Evolutionary conservation across 106 monocot genomes (phyloP).

Genomic region (Acanthochlamys bracteata): DNA sequence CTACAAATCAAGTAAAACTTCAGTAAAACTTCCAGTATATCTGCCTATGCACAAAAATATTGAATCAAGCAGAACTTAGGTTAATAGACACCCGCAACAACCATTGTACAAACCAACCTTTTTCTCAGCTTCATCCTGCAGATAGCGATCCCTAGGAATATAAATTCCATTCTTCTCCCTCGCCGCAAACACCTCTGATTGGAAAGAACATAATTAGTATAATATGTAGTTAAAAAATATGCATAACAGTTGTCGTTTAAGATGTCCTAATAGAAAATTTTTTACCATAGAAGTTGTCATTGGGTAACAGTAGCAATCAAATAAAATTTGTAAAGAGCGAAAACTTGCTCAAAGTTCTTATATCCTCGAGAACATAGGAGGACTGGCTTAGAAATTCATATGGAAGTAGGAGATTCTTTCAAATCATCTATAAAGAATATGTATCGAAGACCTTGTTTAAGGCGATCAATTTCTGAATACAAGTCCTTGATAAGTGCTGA

Average conservation of each 20-base stretch:
- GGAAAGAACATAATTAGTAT: neutral
- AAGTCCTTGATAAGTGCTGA: conserved; percentile 83
- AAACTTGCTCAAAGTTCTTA: too few relatives aligned
- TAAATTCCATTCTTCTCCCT: conserved; percentile 83
- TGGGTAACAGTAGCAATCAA: too few relatives aligned
- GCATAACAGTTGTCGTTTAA: neutral
- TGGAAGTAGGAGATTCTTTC: too few relatives aligned
- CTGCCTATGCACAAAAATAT: too few relatives aligned
- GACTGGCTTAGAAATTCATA: neutral
- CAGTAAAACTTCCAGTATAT: too few relatives aligned
- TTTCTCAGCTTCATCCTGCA: conserved; percentile 72
- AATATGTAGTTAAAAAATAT: neutral
- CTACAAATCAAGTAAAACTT: conserved; percentile 16
- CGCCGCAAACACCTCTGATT: conserved; percentile 63
- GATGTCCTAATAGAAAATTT: too few relatives aligned
- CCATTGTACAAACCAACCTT: conserved; percentile 33
- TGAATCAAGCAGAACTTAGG: too few relatives aligned
- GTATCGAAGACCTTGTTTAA: conserved; percentile 64
- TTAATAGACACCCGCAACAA: too few relatives aligned
- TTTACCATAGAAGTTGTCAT: too few relatives aligned
- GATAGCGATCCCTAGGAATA: conserved; percentile 51
- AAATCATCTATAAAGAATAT: too few relatives aligned
- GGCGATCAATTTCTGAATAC: conserved; percentile 72
- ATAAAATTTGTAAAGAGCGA: too few relatives aligned
- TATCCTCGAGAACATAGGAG: neutral